phyloP scores from a whole-genome alignment of 495 filamentous ascomycete genomes.

The Tuber umbilicatum region DNA sequence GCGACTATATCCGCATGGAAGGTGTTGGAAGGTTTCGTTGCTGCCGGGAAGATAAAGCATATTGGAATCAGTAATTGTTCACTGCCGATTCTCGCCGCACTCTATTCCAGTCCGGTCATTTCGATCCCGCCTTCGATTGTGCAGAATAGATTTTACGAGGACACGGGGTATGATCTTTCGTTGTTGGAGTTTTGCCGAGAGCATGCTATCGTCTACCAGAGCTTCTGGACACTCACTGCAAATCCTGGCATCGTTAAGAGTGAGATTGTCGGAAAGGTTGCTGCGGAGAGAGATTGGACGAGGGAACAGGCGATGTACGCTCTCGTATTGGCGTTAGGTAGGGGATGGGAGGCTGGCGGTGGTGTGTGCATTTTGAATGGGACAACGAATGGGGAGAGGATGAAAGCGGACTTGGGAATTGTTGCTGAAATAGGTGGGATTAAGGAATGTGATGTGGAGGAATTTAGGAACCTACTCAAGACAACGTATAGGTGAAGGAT shows the following conservation, averaged over 20 bases:
- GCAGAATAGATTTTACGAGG: constrained; percentile 66
- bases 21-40: constrained; percentile 58
- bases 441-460: constrained; percentile 44
- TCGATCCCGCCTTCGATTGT: constrained; percentile 57
- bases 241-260: constrained; percentile 57
- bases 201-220: constrained; percentile 59
- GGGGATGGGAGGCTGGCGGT: constrained; percentile 41
- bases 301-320: constrained; percentile 54
- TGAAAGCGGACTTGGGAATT: constrained; percentile 60
- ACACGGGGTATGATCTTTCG: constrained; percentile 55
- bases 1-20: constrained; percentile 62
- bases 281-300: constrained; percentile 46
- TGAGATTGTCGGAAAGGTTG: constrained; percentile 50
- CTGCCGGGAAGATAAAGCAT: constrained; percentile 52
- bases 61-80: constrained; percentile 69
- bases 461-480: constrained; percentile 44
- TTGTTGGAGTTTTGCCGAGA: constrained; percentile 59
- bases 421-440: constrained; percentile 50
- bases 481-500: constrained; percentile 46
- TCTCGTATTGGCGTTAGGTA: constrained; percentile 56
- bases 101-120: constrained; percentile 47
- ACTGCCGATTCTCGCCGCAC: constrained; percentile 49
- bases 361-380: constrained; percentile 61
- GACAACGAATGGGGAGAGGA: constrained; percentile 56
- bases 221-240: constrained; percentile 73